These are phyloP conservation scores for Podila minutissima DNA, from an alignment of 192 early-diverging fungal genomes.

Conservation along the genomic window DNA sequence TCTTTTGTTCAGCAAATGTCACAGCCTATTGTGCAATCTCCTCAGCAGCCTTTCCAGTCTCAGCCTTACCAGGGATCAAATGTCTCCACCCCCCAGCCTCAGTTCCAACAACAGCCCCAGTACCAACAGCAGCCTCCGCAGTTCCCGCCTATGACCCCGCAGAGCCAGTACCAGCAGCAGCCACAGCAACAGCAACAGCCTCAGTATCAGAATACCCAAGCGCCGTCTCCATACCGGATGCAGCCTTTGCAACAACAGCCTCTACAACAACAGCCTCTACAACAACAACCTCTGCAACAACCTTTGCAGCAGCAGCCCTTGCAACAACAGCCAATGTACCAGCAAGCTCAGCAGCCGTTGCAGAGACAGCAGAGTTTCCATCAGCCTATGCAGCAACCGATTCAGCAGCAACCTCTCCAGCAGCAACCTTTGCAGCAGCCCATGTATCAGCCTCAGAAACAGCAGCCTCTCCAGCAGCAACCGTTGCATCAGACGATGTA, in stretches of 20 bases:
- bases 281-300: constrained; percentile 4
- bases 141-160: too few species aligned
- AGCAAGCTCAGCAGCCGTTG: constrained; percentile 24
- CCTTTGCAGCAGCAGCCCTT: constrained; percentile 9
- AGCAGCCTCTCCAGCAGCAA: not conserved
- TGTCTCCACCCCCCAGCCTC: too few species aligned
- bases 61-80: too few species aligned
- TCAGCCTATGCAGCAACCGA: constrained; percentile 12
- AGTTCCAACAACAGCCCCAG: too few species aligned
- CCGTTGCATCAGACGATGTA: not conserved
- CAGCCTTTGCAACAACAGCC: constrained; percentile 8
- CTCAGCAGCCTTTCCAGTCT: not conserved
- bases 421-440: constrained; percentile 8
- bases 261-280: constrained; percentile 22
- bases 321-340: constrained; percentile 5
- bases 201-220: constrained; percentile 21
- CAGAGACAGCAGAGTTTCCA: constrained; percentile 22
- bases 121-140: too few species aligned
- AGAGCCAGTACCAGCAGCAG: not conserved
- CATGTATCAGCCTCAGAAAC: constrained; percentile 6
- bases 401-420: constrained; percentile 32
- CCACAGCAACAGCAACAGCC: constrained; percentile 25
- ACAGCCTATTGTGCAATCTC: constrained; percentile 13
- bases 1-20: constrained; percentile 8
- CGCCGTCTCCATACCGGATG: not conserved